phyloP scores from a whole-genome alignment of 345 rosid species.

The Firmiana major region DNA sequence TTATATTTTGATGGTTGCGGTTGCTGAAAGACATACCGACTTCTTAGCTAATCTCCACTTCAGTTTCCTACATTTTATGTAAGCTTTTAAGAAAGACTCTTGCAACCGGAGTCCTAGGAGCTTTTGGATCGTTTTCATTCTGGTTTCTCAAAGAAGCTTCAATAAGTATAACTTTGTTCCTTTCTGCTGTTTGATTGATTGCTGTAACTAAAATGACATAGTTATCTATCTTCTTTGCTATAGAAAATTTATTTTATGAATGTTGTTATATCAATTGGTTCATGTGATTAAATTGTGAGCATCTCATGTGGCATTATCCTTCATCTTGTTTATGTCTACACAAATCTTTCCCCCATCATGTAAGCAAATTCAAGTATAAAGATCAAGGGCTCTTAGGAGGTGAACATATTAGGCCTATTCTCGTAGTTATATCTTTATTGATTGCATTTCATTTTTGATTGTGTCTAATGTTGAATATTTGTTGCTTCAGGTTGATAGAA shows the following conservation, averaged over 20 bases:
- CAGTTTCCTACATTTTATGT: background rate
- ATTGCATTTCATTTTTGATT: background rate
- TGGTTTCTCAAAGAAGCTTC: background rate
- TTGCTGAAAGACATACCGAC: background rate
- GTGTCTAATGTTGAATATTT: background rate
- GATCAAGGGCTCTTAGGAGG: background rate
- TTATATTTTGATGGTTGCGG: background rate
- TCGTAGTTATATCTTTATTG: background rate
- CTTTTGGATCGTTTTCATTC: background rate
- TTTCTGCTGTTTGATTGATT: slow-evolving; percentile 3
- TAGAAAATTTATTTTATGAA: background rate
- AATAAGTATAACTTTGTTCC: background rate
- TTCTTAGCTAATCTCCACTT: background rate
- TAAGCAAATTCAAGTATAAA: background rate
- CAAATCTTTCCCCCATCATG: background rate
- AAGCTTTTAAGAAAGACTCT: background rate
- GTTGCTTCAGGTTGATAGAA: slow-evolving; percentile 71
- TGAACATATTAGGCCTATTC: background rate
- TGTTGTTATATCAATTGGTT: background rate
- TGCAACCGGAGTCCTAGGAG: background rate
- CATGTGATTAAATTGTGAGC: background rate
- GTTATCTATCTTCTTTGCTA: background rate
- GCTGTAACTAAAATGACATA: background rate
- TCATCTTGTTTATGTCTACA: background rate
- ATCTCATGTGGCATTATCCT: background rate